Base-by-base conservation (phyloP, 345 rosid genomes). In the Eucalyptus coolabah region DNA sequence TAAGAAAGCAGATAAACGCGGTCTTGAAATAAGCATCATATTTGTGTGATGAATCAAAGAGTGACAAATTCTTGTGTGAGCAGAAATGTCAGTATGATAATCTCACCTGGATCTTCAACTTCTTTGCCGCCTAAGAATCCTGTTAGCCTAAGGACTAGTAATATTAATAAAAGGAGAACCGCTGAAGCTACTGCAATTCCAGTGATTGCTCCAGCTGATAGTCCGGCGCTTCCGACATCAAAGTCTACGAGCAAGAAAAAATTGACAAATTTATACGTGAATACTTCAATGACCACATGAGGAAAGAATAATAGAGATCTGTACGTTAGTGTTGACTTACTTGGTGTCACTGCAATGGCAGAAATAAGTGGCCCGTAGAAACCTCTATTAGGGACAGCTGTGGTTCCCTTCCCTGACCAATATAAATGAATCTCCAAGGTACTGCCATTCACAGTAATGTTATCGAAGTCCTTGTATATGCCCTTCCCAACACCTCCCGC, bases 321-420 rank as follows among this genome's bases (percentile, higher is more conserved):
- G 47, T 6, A 85, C 3, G 3, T 54, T 7, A 37, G 34, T 50
- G 67, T 28, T 44, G 88, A 90, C 99, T 91, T 92, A 97, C 99
- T 95, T 12, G 99, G 98, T 85, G 96, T 95, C 83, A 98, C 92
- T 23, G 96, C 90, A 88, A 98, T 95, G 63, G 95, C 99, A 26
- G 98, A 96, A 89, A 98, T 94, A 86, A 98, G 97, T 89, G 99
- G 99, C 30, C 99, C 99, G 83, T 97, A 95, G 86, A 92, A 94
- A 60, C 97, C 96, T 88, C 97, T 88, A 7, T 83, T 87, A 28
- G 99, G 99, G 87, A 98, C 30, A 14, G 94, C 90, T 50, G 88
- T 95, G 26, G 99, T 97, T 82, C 99, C 99, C 95, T 94, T 95
- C 30, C 63, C 63, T 56, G 63, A n/a, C 99, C 99, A 98, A 51